These are phyloP conservation scores for Allodekkera sacchari DNA, from an alignment of 805 yeast genomes.

Conservation along the genomic window DNA sequence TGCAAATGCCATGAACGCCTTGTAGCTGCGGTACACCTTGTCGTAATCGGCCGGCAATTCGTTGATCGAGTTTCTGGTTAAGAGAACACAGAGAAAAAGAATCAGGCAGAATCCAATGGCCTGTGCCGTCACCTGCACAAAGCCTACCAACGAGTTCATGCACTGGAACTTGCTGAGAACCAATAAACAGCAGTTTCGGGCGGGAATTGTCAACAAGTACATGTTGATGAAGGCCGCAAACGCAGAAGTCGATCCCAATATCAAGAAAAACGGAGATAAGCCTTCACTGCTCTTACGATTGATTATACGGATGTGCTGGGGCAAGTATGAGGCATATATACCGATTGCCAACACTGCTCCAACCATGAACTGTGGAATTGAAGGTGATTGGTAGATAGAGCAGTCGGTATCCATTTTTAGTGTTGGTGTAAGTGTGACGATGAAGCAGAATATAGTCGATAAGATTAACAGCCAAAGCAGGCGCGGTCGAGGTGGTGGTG, in stretches of 20 bases:
- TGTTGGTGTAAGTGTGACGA: background rate
- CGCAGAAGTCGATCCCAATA: slow-evolving; percentile 67
- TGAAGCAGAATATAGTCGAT: too few relatives aligned
- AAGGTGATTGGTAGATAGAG: slow-evolving; percentile 39
- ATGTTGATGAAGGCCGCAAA: slow-evolving; percentile 61
- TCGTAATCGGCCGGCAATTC: slow-evolving; percentile 38
- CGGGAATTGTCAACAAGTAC: slow-evolving; percentile 49
- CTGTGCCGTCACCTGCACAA: slow-evolving; percentile 61
- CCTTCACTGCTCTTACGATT: slow-evolving; percentile 65
- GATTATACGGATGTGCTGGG: slow-evolving; percentile 61
- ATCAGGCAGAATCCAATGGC: slow-evolving; percentile 51
- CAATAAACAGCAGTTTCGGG: slow-evolving; percentile 51
- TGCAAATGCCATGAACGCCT: slow-evolving; percentile 31
- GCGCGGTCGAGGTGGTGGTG: too few relatives aligned
- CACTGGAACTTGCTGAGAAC: slow-evolving; percentile 46
- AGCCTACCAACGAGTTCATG: slow-evolving; percentile 53
- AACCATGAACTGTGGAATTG: slow-evolving; percentile 36
- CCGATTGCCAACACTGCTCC: slow-evolving; percentile 54
- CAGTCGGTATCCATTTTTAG: slow-evolving; percentile 20
- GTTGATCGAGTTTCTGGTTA: slow-evolving; percentile 36
- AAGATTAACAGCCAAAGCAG: too few relatives aligned
- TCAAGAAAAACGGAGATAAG: slow-evolving; percentile 59
- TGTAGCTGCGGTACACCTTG: slow-evolving; percentile 33
- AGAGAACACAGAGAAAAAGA: slow-evolving; percentile 42
- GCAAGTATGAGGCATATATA: slow-evolving; percentile 61